These are phyloP conservation scores for Fusarium bactridioides DNA, from an alignment of 2,329 filamentous ascomycete genomes.

Conservation along the genomic window DNA sequence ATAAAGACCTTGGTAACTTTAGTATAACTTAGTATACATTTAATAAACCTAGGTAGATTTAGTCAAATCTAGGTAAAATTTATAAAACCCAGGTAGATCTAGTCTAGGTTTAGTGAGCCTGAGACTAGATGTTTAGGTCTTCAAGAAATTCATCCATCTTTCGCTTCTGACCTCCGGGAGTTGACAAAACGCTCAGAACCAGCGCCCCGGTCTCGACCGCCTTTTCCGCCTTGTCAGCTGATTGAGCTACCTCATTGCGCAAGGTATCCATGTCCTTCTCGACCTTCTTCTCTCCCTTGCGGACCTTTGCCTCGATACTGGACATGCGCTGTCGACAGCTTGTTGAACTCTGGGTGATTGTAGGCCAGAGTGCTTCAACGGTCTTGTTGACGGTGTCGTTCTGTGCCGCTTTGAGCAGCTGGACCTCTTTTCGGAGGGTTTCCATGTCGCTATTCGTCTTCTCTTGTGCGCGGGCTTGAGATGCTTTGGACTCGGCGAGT, in stretches of 20 bases:
- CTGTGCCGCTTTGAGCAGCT: not conserved
- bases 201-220: accelerated
- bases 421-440: not conserved
- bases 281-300: not conserved
- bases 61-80: not conserved
- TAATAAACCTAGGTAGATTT: not conserved
- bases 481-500: accelerated
- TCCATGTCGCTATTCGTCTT: accelerated
- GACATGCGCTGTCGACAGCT: not conserved
- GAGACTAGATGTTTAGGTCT: accelerated
- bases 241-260: accelerated
- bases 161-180: not conserved
- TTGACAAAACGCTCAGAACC: accelerated
- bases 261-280: not conserved
- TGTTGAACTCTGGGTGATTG: not conserved
- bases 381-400: accelerated
- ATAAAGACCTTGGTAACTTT: accelerated
- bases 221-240: not conserved
- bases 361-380: accelerated
- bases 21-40: not conserved
- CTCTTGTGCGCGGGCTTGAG: not conserved
- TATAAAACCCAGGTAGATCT: not conserved
- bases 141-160: not conserved
- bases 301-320: accelerated
- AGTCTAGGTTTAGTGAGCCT: accelerated